Evolutionary conservation across 2,329 filamentous ascomycete genomes (phyloP).

Genomic region (Penicillium capsulatum): DNA sequence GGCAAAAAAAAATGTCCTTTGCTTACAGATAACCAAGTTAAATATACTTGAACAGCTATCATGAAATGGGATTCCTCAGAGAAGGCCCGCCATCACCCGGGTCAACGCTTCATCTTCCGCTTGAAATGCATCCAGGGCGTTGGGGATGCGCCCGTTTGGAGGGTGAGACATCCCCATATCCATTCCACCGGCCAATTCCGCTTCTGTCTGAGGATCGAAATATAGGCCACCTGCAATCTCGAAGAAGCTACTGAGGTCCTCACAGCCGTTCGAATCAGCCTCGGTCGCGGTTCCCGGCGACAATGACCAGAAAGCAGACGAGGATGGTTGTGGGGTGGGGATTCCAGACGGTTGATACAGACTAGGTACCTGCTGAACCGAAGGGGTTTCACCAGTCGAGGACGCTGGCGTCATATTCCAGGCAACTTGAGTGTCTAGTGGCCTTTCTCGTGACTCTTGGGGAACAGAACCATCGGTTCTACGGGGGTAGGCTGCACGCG

Average conservation of each 20-base stretch:
- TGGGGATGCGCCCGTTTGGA: conserved; percentile 4
- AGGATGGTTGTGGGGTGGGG: conserved; percentile 15
- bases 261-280: conserved; percentile 26
- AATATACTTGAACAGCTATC: too few relatives aligned
- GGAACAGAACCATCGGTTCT: too few relatives aligned
- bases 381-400: conserved; percentile 3
- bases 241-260: conserved; percentile 58
- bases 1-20: too few relatives aligned
- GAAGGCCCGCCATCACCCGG: conserved; percentile 32
- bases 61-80: too few relatives aligned
- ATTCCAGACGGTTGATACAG: conserved; percentile 9
- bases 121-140: conserved; percentile 28
- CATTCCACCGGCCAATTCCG: conserved; percentile 8
- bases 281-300: conserved; percentile 12
- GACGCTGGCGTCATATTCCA: conserved; percentile 4
- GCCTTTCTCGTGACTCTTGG: too few relatives aligned
- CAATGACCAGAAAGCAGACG: conserved; percentile 17
- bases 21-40: too few relatives aligned
- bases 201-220: conserved; percentile 20
- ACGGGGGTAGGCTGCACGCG: too few relatives aligned
- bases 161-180: conserved; percentile 10
- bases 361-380: background rate
- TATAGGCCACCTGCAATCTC: conserved; percentile 54
- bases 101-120: conserved; percentile 36
- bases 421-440: background rate